phyloP scores from a whole-genome alignment of 257 asterid species.

The Solanum piurae region DNA sequence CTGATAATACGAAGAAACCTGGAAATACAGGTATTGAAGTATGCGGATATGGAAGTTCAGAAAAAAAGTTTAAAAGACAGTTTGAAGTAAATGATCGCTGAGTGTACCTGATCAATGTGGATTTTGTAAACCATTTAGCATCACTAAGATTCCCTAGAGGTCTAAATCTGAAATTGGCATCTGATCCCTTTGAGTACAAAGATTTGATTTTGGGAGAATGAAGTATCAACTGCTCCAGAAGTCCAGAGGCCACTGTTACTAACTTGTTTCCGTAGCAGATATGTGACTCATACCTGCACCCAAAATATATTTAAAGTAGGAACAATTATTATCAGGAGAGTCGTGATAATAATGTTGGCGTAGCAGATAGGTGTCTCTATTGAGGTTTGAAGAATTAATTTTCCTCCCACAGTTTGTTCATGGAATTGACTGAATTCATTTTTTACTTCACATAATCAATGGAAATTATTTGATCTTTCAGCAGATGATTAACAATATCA shows the following conservation, averaged over 20 bases:
- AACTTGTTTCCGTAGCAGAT: slow-evolving; percentile 30
- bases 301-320: slow-evolving; percentile 7
- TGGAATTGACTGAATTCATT: background rate
- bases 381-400: background rate
- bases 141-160: slow-evolving; percentile 36
- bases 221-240: slow-evolving; percentile 58
- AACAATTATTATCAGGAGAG: slow-evolving; percentile 1
- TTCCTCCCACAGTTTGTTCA: background rate
- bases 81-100: background rate
- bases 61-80: background rate
- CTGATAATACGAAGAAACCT: slow-evolving; percentile 70
- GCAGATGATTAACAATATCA: background rate
- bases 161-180: slow-evolving; percentile 39
- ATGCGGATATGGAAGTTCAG: background rate
- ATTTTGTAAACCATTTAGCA: slow-evolving; percentile 65
- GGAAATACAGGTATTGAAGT: slow-evolving; percentile 11
- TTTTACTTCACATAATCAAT: background rate
- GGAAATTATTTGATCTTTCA: background rate
- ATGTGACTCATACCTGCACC: slow-evolving; percentile 58
- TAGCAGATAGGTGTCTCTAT: background rate
- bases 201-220: slow-evolving; percentile 50
- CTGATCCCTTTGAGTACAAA: slow-evolving; percentile 49
- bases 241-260: slow-evolving; percentile 61
- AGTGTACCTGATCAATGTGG: slow-evolving; percentile 62
- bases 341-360: background rate